Conservation (phyloP, 106 monocot genomes). For the Dioscorea alata region DNA sequence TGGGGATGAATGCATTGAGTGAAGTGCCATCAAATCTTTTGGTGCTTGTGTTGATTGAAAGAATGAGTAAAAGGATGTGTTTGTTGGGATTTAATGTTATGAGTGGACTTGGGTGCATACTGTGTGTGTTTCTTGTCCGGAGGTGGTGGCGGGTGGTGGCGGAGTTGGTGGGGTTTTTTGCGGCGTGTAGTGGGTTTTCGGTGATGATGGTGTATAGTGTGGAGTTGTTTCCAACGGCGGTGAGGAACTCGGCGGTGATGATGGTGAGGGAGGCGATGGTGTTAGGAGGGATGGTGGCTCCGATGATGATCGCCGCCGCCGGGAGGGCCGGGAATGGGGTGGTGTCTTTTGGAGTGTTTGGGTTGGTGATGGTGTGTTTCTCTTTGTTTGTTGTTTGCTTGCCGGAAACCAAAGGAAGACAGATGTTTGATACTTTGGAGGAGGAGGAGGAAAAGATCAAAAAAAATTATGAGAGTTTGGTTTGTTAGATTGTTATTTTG, state of each 20-base stretch:
- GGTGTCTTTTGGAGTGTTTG: conserved; percentile 27
- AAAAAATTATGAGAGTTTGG: neutral
- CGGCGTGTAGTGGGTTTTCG: neutral
- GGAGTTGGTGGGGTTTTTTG: neutral
- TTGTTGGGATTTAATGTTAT: conserved; percentile 19
- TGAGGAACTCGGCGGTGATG: conserved; percentile 51
- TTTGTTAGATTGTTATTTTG: too few relatives aligned
- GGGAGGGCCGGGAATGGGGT: conserved; percentile 17
- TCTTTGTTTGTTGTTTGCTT: conserved; percentile 14
- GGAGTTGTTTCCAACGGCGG: conserved; percentile 46
- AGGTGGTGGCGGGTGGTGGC: neutral
- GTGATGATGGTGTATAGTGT: neutral
- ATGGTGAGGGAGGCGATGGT: conserved; percentile 41
- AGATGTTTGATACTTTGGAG: conserved; percentile 30
- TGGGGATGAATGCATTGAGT: conserved; percentile 58
- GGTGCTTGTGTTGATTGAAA: conserved; percentile 32
- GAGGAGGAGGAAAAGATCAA: conserved; percentile 24
- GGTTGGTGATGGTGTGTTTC: conserved; percentile 15
- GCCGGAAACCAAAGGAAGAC: conserved; percentile 21
- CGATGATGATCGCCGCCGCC: conserved; percentile 36
- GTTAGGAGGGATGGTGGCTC: conserved; percentile 42
- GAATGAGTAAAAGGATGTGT: conserved; percentile 18
- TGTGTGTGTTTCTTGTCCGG: neutral
- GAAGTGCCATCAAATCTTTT: conserved; percentile 61
- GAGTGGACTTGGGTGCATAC: conserved; percentile 22